Base-by-base conservation (phyloP, 805 yeast genomes). In the Candida takata region DNA sequence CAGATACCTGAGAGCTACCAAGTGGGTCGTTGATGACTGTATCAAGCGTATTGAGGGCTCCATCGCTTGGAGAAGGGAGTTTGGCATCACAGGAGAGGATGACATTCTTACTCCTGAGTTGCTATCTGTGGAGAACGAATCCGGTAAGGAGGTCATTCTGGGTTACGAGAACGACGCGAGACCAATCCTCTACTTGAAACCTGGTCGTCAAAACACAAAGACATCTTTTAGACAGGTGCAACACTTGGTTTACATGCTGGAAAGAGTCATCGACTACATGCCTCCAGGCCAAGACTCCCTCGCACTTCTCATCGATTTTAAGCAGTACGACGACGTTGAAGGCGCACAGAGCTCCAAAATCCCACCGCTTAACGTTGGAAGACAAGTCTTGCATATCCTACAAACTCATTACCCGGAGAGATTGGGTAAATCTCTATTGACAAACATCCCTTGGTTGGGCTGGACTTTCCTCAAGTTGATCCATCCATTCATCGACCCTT, bases 391-490 rank as follows among this genome's bases (percentile, higher is more conserved):
- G 47, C 85, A 83, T 58, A 92, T 92, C 56, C 67, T 92, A 49
- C 99, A 92, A 62, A 87, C 95, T 10, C 99, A 92, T 60, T 92
- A 92, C 58, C 98, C 98, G 4, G 99, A 92, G 58, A 74, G 99
- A 51, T 69, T 92, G 41, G 99, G 99, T 27, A 82, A 80, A 55
- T 97, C 97, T 0, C 68, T 88, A 32, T 68, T 92, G 28, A 84
- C 95, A 33, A 90, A 92, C 60, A 87, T 92, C 46, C 97, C 97
- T 11, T 84, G 92, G 74, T 62, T 88, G 37, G 97, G 88, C 6
- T 84, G 95, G 84, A 79, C 95, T 8, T 92, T 92, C 52, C 65
- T 92, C 48, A 88, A 84, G 63, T 64, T 92, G 44, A 88, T 90
- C 45, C 85, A 84, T 51, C 98, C 99, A 5, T 92, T 92, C 58